Evolutionary conservation across 805 yeast species (phyloP).

Genomic region (Candida incommunis): DNA sequence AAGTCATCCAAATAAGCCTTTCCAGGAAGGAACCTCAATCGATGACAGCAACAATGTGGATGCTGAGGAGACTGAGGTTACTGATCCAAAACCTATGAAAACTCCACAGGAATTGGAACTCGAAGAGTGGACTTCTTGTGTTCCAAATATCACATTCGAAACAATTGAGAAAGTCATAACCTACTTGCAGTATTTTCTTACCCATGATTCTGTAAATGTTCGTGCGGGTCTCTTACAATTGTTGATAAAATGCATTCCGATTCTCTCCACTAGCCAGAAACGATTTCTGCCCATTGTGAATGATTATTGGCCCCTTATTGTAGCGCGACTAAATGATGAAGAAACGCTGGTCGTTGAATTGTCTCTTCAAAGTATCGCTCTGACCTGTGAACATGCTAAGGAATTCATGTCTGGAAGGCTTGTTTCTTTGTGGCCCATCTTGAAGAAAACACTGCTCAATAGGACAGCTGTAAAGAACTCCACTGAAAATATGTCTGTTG

Average conservation of each 20-base stretch:
- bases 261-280: slow-evolving; percentile 35
- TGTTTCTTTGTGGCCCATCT: slow-evolving; percentile 12
- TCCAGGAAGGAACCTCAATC: slow-evolving; percentile 20
- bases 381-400: slow-evolving; percentile 14
- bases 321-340: slow-evolving; percentile 16
- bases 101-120: slow-evolving; percentile 17
- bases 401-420: slow-evolving; percentile 24
- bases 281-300: slow-evolving; percentile 37
- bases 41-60: slow-evolving; percentile 28
- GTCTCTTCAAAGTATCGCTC: slow-evolving; percentile 17
- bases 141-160: slow-evolving; percentile 47
- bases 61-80: slow-evolving; percentile 21
- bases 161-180: slow-evolving; percentile 45
- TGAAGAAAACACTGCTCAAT: not conserved
- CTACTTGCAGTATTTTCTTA: slow-evolving; percentile 56
- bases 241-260: slow-evolving; percentile 29
- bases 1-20: slow-evolving; percentile 6
- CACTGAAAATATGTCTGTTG: not conserved
- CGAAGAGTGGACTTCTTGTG: slow-evolving; percentile 48
- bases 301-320: slow-evolving; percentile 36
- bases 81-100: slow-evolving; percentile 22
- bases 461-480: not conserved
- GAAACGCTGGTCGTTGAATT: slow-evolving; percentile 20
- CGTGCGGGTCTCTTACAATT: slow-evolving; percentile 43
- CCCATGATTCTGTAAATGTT: slow-evolving; percentile 49